Evolutionary conservation across 768 basidiomycete genomes (phyloP).

Genomic region (Inosperma sp.): DNA sequence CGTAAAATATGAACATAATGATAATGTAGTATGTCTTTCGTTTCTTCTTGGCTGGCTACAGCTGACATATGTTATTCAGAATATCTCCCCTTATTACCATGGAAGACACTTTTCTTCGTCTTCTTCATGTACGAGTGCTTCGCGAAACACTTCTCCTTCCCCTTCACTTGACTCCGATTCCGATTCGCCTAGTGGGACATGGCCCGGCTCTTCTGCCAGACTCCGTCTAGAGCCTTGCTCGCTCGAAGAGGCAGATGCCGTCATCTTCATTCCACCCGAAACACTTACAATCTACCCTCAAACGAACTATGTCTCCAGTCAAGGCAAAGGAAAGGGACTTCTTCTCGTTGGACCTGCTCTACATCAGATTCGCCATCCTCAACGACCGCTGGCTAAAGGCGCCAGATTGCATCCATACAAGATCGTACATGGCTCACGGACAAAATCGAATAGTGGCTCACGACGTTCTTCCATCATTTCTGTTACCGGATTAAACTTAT

Average conservation of each 20-base stretch:
- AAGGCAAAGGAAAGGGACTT: slow-evolving; percentile 28
- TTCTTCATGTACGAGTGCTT: slow-evolving; percentile 19
- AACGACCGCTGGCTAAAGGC: slow-evolving; percentile 39
- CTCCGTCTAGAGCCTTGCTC: slow-evolving; percentile 46
- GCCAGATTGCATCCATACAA: slow-evolving; percentile 53
- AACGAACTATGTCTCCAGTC: slow-evolving; percentile 17
- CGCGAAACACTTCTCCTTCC: slow-evolving; percentile 18
- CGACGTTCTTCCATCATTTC: slow-evolving; percentile 18
- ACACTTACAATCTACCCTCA: slow-evolving; percentile 14
- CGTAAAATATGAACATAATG: slow-evolving; percentile 19
- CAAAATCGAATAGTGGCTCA: neutral
- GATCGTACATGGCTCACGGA: slow-evolving; percentile 13
- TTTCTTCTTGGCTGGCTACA: neutral
- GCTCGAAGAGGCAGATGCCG: slow-evolving; percentile 50
- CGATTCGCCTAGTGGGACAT: slow-evolving; percentile 11
- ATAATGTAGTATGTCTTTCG: slow-evolving; percentile 13
- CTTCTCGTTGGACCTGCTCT: slow-evolving; percentile 50
- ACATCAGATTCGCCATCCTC: slow-evolving; percentile 40
- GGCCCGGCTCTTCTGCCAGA: slow-evolving; percentile 20
- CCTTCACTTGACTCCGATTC: slow-evolving; percentile 14
- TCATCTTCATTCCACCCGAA: slow-evolving; percentile 41
- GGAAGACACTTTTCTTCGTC: slow-evolving; percentile 24
- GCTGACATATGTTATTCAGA: neutral
- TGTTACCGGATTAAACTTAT: slow-evolving; percentile 11
- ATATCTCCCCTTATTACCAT: neutral